phyloP scores from a whole-genome alignment of 768 basidiomycete species.

The Pleurotus giganteus region DNA sequence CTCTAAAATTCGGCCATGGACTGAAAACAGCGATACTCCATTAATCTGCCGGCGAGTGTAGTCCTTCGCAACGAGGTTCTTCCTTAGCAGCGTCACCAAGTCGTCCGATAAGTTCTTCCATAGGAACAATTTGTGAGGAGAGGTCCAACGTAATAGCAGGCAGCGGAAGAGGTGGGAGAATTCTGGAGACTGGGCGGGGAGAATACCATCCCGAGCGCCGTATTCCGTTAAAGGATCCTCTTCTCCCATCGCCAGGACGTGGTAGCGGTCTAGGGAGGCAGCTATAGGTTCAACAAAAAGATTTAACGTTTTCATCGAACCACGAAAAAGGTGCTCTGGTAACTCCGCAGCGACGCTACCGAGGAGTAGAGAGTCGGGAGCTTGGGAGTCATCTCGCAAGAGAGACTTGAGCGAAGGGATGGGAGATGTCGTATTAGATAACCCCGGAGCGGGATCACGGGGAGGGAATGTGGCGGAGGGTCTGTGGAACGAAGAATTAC shows the following conservation, averaged over 20 bases:
- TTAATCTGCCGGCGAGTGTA: background rate
- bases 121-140: background rate
- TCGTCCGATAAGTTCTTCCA: background rate
- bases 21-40: background rate
- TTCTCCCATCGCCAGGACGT: background rate
- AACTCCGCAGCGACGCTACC: background rate
- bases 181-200: slow-evolving; percentile 6
- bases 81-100: background rate
- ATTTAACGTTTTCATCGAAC: background rate
- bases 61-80: background rate
- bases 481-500: background rate
- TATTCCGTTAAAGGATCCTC: slow-evolving; percentile 7
- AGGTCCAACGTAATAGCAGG: slow-evolving; percentile 10
- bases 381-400: background rate
- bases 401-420: background rate
- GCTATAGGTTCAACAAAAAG: background rate
- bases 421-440: background rate
- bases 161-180: background rate
- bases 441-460: background rate
- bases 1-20: background rate
- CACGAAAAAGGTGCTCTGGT: background rate
- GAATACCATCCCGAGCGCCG: background rate
- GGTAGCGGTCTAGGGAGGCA: slow-evolving; percentile 2
- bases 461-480: no score
- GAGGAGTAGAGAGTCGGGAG: background rate